Percentiles rank a stretch among this genome's conserved stretches.
Evolutionary conservation across 2,329 filamentous ascomycete genomes (phyloP).

Genomic region (Nemania sp.): DNA sequence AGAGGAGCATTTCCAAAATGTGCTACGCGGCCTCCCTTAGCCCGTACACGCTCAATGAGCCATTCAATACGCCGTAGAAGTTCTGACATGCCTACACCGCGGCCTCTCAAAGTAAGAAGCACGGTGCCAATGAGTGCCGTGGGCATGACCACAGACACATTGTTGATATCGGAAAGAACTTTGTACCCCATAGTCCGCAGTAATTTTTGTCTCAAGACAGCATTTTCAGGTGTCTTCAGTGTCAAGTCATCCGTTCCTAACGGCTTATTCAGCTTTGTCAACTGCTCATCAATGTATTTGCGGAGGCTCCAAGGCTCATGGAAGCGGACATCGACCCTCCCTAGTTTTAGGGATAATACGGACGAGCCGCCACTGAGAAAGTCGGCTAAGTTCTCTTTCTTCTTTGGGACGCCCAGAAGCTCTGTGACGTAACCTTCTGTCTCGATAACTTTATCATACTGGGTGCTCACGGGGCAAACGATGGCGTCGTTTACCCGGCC

Average conservation of each 20-base stretch:
- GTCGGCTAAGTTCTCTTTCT: slow-evolving; percentile 88
- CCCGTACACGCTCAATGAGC: slow-evolving; percentile 78
- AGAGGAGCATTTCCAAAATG: slow-evolving; percentile 86
- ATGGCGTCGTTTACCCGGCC: slow-evolving; percentile 88
- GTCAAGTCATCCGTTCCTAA: slow-evolving; percentile 53
- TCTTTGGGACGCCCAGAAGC: slow-evolving; percentile 89
- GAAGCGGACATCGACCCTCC: slow-evolving; percentile 92
- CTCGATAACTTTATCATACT: slow-evolving; percentile 99
- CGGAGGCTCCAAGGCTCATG: slow-evolving; percentile 94
- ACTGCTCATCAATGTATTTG: slow-evolving; percentile 78
- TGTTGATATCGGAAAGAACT: slow-evolving; percentile 91
- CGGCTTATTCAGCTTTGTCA: slow-evolving; percentile 58
- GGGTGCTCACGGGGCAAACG: slow-evolving; percentile 93
- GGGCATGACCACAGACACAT: slow-evolving; percentile 96
- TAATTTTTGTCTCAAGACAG: slow-evolving; percentile 68
- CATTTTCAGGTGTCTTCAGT: slow-evolving; percentile 51
- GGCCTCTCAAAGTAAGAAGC: slow-evolving; percentile 83
- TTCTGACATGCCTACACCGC: slow-evolving; percentile 87
- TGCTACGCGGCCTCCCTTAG: slow-evolving; percentile 88
- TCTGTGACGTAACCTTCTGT: slow-evolving; percentile 96
- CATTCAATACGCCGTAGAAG: slow-evolving; percentile 86
- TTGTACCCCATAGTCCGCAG: slow-evolving; percentile 88
- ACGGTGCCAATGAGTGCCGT: slow-evolving; percentile 95
- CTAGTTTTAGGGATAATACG: slow-evolving; percentile 83
- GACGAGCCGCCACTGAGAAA: slow-evolving; percentile 86